These are phyloP conservation scores for Syzygium aromaticum DNA, from an alignment of 345 rosid genomes.

Conservation along the genomic window DNA sequence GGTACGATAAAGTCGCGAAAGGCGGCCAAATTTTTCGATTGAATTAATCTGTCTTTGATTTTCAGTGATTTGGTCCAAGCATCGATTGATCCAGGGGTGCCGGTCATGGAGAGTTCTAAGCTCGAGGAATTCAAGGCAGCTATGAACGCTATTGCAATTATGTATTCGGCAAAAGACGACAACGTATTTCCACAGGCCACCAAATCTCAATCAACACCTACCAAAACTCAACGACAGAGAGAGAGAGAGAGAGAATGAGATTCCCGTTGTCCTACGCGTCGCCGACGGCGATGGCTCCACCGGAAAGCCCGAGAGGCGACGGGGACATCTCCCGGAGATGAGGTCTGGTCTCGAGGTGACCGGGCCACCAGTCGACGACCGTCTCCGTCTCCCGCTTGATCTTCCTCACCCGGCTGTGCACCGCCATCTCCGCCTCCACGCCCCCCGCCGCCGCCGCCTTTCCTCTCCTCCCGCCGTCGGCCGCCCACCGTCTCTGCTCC, in stretches of 20 bases:
- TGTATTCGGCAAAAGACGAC: background rate
- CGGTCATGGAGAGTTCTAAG: background rate
- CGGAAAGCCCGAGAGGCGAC: background rate
- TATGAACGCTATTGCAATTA: background rate
- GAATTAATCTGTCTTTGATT: background rate
- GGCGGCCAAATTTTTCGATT: background rate
- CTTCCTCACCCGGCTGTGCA: background rate
- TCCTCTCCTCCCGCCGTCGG: background rate
- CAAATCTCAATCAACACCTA: background rate
- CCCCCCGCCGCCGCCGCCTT: background rate
- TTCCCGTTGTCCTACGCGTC: background rate
- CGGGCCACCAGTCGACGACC: background rate
- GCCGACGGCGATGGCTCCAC: background rate
- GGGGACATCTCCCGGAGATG: background rate
- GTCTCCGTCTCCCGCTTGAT: constrained; percentile 1
- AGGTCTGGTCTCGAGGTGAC: background rate
- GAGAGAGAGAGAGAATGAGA: background rate
- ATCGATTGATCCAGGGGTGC: background rate
- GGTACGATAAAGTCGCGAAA: background rate
- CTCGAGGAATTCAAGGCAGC: background rate
- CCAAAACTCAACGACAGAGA: background rate
- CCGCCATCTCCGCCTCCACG: background rate
- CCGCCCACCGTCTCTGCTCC: constrained; percentile 5
- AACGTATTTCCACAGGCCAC: background rate
- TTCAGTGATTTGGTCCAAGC: background rate